Base-by-base conservation (phyloP, 768 basidiomycete species). In the Termitomyces titanicus region DNA sequence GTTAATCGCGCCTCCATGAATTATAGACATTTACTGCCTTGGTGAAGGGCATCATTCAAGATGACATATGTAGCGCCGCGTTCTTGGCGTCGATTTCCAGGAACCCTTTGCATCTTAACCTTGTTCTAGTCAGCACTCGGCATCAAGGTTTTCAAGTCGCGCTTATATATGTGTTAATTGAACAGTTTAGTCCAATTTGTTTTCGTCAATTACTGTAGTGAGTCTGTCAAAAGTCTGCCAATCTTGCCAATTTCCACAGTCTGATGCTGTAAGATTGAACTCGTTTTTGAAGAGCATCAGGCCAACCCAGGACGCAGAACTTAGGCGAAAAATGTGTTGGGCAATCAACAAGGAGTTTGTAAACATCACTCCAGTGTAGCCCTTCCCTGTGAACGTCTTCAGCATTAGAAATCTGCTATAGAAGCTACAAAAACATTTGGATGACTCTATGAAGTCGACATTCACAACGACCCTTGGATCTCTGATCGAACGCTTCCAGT, bases 201-300 rank as follows among this genome's bases (percentile, higher is more conserved):
- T 82, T 62, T 78, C 84, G 4, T 72, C 79, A 2, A 74, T 86
- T 24, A 68, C 71, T 18, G 69, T 72, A 18, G 85, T 81, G 51
- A 43, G 79, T 72, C 35, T 24, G 15, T 44, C 13, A 15, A 35
- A 25, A 1, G 11, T 13, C 1, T 25, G 17, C 81, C 11, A 68
- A 87, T 33, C 76, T 89, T 2, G 82, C 82, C 51, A 87, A 86
- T 61, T 89, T 83, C 64, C 88, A 88, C 65, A 86, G 62, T 85
- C 85, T 0, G 86, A 87, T 62, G 85, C 84, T 10, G 81, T 84
- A 10, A 85, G 79, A 58, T 75, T 86, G 37, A 89, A 89, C 65
- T 81, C 81, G 1, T 88, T 86, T 63, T 72, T 88, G 9, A 77
- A 77, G 24, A 71, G 73, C 24, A 80, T 88, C 27, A 70, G 70